Evolutionary conservation across 2,329 filamentous ascomycete species (phyloP).

Genomic region (Pestalotiopsis sp.): DNA sequence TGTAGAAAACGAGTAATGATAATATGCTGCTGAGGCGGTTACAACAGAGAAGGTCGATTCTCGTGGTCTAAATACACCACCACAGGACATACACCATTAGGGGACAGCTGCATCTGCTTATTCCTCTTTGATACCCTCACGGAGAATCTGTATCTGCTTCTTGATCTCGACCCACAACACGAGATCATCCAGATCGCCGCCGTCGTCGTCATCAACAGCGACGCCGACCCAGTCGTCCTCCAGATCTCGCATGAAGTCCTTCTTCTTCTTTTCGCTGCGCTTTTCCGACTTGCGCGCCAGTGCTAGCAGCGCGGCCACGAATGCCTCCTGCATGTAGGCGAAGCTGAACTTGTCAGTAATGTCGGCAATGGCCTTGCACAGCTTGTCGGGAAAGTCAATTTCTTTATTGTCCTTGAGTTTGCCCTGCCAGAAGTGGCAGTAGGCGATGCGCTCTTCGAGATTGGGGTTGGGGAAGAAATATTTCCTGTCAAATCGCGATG

Average conservation of each 20-base stretch:
- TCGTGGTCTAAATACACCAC: too few relatives aligned
- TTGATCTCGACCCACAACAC: constrained; percentile 65
- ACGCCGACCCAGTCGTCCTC: constrained; percentile 43
- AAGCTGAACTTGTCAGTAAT: constrained; percentile 70
- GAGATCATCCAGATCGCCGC: constrained; percentile 49
- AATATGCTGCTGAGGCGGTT: too few relatives aligned
- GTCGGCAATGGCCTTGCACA: constrained; percentile 61
- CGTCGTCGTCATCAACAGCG: constrained; percentile 34
- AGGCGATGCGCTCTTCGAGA: constrained; percentile 56
- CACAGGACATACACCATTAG: too few relatives aligned
- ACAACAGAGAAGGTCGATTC: too few relatives aligned
- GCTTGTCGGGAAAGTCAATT: constrained; percentile 61
- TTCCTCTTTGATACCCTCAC: constrained; percentile 58
- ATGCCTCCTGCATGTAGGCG: constrained; percentile 72
- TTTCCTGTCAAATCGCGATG: constrained; percentile 68
- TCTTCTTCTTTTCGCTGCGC: constrained; percentile 25
- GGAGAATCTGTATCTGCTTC: constrained; percentile 63
- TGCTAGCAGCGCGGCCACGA: constrained; percentile 64
- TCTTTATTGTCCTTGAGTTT: constrained; percentile 59
- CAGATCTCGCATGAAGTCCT: constrained; percentile 31
- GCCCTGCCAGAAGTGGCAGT: constrained; percentile 65
- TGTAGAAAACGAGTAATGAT: too few relatives aligned
- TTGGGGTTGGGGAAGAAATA: constrained; percentile 65
- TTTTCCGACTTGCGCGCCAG: constrained; percentile 47
- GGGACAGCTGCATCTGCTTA: too few relatives aligned